phyloP scores from a whole-genome alignment of 106 monocot genomes.

The Ottelia alismoides region DNA sequence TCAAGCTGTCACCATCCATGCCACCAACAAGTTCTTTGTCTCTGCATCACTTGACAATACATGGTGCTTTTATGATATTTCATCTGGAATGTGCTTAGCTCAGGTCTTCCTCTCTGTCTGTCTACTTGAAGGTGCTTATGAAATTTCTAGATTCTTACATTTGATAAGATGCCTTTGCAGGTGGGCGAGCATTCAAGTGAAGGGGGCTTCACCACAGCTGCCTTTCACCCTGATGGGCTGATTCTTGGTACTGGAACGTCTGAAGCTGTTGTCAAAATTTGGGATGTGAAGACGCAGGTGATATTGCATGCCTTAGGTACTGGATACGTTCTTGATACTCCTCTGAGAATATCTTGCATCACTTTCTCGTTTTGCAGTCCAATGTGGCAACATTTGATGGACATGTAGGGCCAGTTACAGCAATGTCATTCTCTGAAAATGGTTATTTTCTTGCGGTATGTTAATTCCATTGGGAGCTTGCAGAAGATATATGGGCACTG shows the following conservation, averaged over 20 bases:
- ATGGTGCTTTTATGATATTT: slow-evolving; percentile 94
- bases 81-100: slow-evolving; percentile 66
- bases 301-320: no score
- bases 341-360: background rate
- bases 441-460: slow-evolving; percentile 97
- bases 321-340: no score
- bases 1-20: slow-evolving; percentile 92
- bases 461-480: no score
- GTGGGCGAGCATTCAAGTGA: slow-evolving; percentile 68
- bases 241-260: slow-evolving; percentile 97
- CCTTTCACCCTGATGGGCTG: slow-evolving; percentile 96
- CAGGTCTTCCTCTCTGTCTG: slow-evolving; percentile 49
- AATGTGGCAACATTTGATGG: slow-evolving; percentile 99
- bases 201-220: slow-evolving; percentile 75
- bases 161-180: slow-evolving; percentile 23
- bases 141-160: no score
- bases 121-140: no score
- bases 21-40: slow-evolving; percentile 81
- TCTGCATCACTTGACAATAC: slow-evolving; percentile 85
- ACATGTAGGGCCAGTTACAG: slow-evolving; percentile 74
- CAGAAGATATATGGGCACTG: no score
- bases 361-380: slow-evolving; percentile 25
- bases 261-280: slow-evolving; percentile 75
- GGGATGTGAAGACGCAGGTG: slow-evolving; percentile 99
- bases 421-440: slow-evolving; percentile 96